Base-by-base conservation (phyloP, 1,284 basidiomycete genomes). In the Ceratobasidium papillatum region DNA sequence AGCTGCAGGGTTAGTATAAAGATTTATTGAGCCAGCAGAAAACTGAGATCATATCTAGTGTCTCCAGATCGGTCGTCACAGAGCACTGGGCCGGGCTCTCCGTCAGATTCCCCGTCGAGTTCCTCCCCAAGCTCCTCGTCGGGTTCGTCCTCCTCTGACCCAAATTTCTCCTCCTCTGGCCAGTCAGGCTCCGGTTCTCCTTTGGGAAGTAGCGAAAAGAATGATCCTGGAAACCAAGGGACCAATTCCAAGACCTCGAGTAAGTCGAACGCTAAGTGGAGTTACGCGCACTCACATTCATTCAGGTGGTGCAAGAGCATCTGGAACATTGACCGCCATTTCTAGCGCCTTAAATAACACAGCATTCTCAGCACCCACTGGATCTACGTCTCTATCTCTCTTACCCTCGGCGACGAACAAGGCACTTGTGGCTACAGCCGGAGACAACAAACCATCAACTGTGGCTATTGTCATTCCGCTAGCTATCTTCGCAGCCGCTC, bases 381-480 rank as follows among this genome's bases (percentile, higher is more conserved):
- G 66, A 12, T 22, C 66, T 19, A 47, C 54, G 5, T 9, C 14
- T 17, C 14, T 36, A 36, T 25, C 56, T n/a, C 43, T 47, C 3
- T 5, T 27, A 8, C 54, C 66, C 27, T 71, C 54, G 30, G 27
- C 45, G 9, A 71, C 66, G 9, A 58, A 59, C 41, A 71, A 59
- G n/a, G 38, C 66, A 30, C 54, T 71, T 1, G 43, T 59, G 9
- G 54, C 52, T 32, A 59, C 54, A 4, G 8, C 66, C 5, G 56
- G 17, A 14, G 54, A 59, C 41, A 71, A 59, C 54, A 71, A 71
- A 45, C 66, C 66, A 19, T 71, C 66, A n/a, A 47, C 66, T 17
- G 66, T 54, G 27, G 66, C 66, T 5, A 71, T 71, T 32, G 66
- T 59, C 9, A 54, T 71, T 25, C 66, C 66, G 30, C 38, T 71